Percentiles rank a stretch among this genome's conserved stretches.
These are phyloP conservation scores for Chytridiales sp. DNA, from an alignment of 371 early-diverging fungal species.

Conservation along the genomic window DNA sequence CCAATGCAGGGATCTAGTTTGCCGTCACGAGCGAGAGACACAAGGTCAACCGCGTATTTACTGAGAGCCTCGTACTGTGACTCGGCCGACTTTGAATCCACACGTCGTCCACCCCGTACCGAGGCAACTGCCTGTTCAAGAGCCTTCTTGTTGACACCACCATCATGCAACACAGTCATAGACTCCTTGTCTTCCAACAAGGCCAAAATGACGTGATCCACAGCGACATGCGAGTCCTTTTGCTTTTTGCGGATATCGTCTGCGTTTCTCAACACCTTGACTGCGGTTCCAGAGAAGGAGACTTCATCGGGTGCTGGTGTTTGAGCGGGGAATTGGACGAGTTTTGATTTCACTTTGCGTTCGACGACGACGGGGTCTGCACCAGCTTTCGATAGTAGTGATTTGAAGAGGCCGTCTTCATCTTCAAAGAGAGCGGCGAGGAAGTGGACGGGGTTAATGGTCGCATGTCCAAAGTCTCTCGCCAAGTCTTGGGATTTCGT, in stretches of 20 bases:
- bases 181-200: conserved; percentile 66
- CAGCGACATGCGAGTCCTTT: conserved; percentile 81
- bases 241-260: conserved; percentile 76
- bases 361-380: conserved; percentile 74
- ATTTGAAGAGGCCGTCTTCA: conserved; percentile 42
- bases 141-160: conserved; percentile 69
- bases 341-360: conserved; percentile 69
- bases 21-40: conserved; percentile 64
- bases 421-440: conserved; percentile 78
- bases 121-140: conserved; percentile 77
- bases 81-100: conserved; percentile 84
- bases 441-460: conserved; percentile 79
- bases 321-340: conserved; percentile 83
- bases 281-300: conserved; percentile 59
- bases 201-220: conserved; percentile 87
- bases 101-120: conserved; percentile 79
- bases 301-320: conserved; percentile 80
- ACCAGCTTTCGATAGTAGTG: conserved; percentile 76
- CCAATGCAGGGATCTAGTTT: conserved; percentile 81
- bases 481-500: conserved; percentile 70
- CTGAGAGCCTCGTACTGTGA: conserved; percentile 76
- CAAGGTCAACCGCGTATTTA: conserved; percentile 90
- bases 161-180: conserved; percentile 62
- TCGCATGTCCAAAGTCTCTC: conserved; percentile 72
- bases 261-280: conserved; percentile 66